phyloP scores from a whole-genome alignment of 495 filamentous ascomycete species.

The Hypoxylon perforatum region DNA sequence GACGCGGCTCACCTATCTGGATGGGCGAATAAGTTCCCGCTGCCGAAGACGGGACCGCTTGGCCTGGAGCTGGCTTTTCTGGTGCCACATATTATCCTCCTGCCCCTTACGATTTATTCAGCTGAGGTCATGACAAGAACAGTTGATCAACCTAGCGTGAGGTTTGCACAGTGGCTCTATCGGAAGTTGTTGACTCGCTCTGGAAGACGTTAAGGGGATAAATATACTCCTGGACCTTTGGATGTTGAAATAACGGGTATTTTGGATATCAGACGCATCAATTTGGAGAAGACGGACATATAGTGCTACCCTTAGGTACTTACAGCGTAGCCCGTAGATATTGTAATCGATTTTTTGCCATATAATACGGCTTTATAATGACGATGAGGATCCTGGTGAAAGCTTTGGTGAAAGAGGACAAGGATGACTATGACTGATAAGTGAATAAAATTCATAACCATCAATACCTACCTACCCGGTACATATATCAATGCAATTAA shows the following conservation, averaged over 20 bases:
- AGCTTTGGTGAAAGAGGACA: too few relatives aligned
- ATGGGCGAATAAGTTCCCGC: conserved; percentile 59
- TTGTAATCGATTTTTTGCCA: too few relatives aligned
- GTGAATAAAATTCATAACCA: too few relatives aligned
- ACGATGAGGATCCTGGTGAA: too few relatives aligned
- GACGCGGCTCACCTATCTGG: conserved; percentile 50
- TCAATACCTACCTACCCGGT: background rate
- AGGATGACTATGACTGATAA: too few relatives aligned
- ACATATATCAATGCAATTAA: background rate
- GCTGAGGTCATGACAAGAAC: conserved; percentile 65
- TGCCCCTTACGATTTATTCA: conserved; percentile 67
- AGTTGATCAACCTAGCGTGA: conserved; percentile 67
- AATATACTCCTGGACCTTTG: background rate
- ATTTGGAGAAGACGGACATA: too few relatives aligned
- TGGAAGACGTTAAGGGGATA: background rate
- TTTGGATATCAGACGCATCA: too few relatives aligned
- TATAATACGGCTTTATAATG: too few relatives aligned
- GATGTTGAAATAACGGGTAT: too few relatives aligned
- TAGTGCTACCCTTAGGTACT: too few relatives aligned
- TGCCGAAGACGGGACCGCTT: conserved; percentile 62
- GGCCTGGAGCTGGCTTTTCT: conserved; percentile 67
- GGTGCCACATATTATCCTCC: conserved; percentile 62
- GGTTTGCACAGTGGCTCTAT: conserved; percentile 65
- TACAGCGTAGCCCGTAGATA: too few relatives aligned
- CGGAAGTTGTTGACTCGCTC: conserved; percentile 33